Percentiles rank a stretch among this genome's conserved stretches.
Evolutionary conservation across 805 yeast genomes (phyloP).

Genomic region (Teunomyces kruisii): DNA sequence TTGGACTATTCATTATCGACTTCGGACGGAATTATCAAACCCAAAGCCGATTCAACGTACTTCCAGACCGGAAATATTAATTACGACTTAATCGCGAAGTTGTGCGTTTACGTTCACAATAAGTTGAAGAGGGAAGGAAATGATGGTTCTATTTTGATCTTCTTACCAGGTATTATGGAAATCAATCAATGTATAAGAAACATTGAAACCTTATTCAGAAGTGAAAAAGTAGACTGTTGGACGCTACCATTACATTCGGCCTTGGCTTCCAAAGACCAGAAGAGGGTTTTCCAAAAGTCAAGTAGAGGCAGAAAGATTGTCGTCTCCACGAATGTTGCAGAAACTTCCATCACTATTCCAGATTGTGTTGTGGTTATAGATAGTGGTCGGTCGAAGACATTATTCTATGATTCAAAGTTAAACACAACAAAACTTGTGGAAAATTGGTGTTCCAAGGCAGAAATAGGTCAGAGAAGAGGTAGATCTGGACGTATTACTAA

Average conservation of each 20-base stretch:
- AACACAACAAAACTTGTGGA: constrained; percentile 75
- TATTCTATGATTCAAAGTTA: constrained; percentile 64
- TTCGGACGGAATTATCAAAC: constrained; percentile 45
- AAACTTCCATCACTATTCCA: constrained; percentile 93
- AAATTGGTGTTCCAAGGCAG: constrained; percentile 87
- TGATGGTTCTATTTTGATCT: constrained; percentile 76
- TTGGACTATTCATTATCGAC: constrained; percentile 55
- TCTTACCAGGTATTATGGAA: constrained; percentile 90
- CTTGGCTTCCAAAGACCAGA: constrained; percentile 77
- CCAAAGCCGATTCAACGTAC: constrained; percentile 64
- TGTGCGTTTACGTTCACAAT: constrained; percentile 54
- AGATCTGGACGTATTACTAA: constrained; percentile 94
- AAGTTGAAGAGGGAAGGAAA: constrained; percentile 41
- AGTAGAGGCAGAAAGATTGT: constrained; percentile 72
- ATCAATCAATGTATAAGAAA: constrained; percentile 64
- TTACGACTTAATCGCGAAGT: constrained; percentile 63
- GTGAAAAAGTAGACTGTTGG: constrained; percentile 24
- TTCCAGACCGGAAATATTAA: constrained; percentile 70
- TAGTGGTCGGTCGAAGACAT: constrained; percentile 78
- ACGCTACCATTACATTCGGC: constrained; percentile 89
- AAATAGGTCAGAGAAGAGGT: constrained; percentile 88
- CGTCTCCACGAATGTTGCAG: constrained; percentile 92
- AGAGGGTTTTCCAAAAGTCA: constrained; percentile 63
- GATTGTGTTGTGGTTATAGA: constrained; percentile 93
- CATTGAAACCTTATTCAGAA: constrained; percentile 17